Evolutionary conservation across 2,329 filamentous ascomycete genomes (phyloP), one percentile per base, ranked within the genome.

Genomic region (Nemania diffusa): DNA sequence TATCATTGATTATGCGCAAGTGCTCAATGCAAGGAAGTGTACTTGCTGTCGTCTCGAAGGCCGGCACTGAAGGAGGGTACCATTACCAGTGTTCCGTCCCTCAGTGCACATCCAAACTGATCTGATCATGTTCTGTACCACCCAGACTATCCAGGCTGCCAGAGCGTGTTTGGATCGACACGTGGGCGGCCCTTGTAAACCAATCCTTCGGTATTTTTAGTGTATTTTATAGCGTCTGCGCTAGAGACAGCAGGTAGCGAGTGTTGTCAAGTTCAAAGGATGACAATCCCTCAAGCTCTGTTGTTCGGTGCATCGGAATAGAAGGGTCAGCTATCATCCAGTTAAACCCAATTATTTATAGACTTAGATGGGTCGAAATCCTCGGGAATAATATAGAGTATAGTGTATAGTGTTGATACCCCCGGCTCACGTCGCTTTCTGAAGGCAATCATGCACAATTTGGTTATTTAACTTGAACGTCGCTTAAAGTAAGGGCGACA

Each of bases 151-250:
- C 5, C 24, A 7, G 20, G 34, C 34, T 34, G 32, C 32, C 32
- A 7, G 37, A 40, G 37, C 37, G 34, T 32, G 50, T 62, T 66
- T 63, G 34, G 58, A 66, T 66, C 58, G 67, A 69, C 67, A 69
- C 67, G 67, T 66, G 67, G 63, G 51, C 62, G 2, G 51, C 46
- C 62, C 63, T 66, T 52, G 56, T 55, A 34, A 60, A 57, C 67
- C 67, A 61, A 63, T 65, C 63, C 60, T 62, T 66, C 60, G 63
- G 63, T 66, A 69, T 69, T 64, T 69, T 66, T 69, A 69, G 67
- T 59, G 55, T 34, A 42, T 27, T 29, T 57, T 50, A 55, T 62
- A 57, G 34, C 20, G 55, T 24, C 3, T 46, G n/a, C 46, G 44
- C 60, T 62, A 57, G 29, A 27, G 29, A 50, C n/a, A n/a, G n/a